Evolutionary conservation across 2,329 filamentous ascomycete genomes (phyloP).

Genomic region (Fusarium torreyae): DNA sequence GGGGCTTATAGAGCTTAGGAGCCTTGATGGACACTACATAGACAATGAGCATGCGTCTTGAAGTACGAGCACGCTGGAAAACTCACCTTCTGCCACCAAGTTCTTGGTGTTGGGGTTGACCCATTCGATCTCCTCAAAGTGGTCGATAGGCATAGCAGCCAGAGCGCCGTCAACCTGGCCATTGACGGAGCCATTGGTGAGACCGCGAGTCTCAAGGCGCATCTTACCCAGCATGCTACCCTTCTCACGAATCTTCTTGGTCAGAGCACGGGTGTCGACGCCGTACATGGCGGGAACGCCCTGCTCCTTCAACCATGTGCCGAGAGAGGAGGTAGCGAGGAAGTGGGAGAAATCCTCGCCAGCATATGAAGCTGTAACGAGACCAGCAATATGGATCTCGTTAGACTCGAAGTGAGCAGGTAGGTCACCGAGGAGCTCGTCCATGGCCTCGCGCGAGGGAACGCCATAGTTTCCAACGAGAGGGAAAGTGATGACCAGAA

Average conservation of each 20-base stretch:
- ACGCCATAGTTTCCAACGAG: slow-evolving; percentile 98
- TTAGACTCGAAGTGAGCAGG: slow-evolving; percentile 94
- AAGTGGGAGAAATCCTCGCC: slow-evolving; percentile 97
- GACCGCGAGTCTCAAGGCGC: slow-evolving; percentile 74
- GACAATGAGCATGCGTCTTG: slow-evolving; percentile 58
- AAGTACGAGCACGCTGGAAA: slow-evolving; percentile 32
- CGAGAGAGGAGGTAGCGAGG: slow-evolving; percentile 90
- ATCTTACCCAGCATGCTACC: slow-evolving; percentile 97
- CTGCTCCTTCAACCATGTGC: slow-evolving; percentile 96
- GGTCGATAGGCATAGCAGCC: slow-evolving; percentile 50
- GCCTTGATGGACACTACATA: slow-evolving; percentile 86
- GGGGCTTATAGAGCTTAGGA: slow-evolving; percentile 88
- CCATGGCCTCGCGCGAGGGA: slow-evolving; percentile 86
- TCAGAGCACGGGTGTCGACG: slow-evolving; percentile 92
- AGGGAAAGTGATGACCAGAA: slow-evolving; percentile 96
- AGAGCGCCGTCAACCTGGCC: slow-evolving; percentile 47
- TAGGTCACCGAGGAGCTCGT: slow-evolving; percentile 86
- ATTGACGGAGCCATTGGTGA: slow-evolving; percentile 62
- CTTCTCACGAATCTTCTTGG: slow-evolving; percentile 92
- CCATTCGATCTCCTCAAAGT: slow-evolving; percentile 90
- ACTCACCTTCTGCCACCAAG: slow-evolving; percentile 92
- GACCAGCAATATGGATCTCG: slow-evolving; percentile 92
- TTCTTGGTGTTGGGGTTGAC: slow-evolving; percentile 93
- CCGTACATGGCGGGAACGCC: slow-evolving; percentile 94
- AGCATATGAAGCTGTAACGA: slow-evolving; percentile 91